A percentile compares a stretch with the other conserved stretches of the same genome.
phyloP scores from a whole-genome alignment of 1,284 basidiomycete species.

The Papiliotrema laurentii region DNA sequence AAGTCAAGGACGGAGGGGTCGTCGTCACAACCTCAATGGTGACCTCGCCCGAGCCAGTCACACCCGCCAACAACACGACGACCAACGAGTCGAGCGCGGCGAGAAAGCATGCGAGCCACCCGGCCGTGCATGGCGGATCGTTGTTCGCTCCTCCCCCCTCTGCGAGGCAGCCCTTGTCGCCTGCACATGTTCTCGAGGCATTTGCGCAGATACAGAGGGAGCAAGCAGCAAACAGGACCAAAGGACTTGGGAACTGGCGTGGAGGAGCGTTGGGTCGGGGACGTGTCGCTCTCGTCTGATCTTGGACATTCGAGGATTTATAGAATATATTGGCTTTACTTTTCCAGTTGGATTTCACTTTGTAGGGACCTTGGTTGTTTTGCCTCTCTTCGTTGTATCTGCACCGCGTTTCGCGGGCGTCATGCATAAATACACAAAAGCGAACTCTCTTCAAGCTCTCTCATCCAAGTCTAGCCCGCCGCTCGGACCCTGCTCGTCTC shows the following conservation, averaged over 20 bases:
- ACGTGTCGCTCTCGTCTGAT: slow-evolving; percentile 69
- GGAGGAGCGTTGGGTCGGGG: slow-evolving; percentile 77
- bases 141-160: slow-evolving; percentile 75
- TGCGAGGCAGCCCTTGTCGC: slow-evolving; percentile 67
- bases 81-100: not conserved
- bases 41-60: slow-evolving; percentile 10
- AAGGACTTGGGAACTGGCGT: slow-evolving; percentile 81
- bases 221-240: slow-evolving; percentile 69
- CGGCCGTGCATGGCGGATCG: slow-evolving; percentile 50
- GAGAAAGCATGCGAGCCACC: not conserved
- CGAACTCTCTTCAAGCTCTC: not conserved
- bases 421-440: slow-evolving; percentile 4
- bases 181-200: slow-evolving; percentile 83
- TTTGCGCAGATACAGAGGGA: slow-evolving; percentile 81
- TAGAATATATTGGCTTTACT: too few relatives aligned
- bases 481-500: not conserved
- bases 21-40: slow-evolving; percentile 19
- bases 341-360: too few relatives aligned
- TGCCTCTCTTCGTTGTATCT: too few relatives aligned
- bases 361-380: too few relatives aligned
- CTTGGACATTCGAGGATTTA: too few relatives aligned
- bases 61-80: not conserved
- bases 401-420: not conserved
- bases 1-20: slow-evolving; percentile 51
- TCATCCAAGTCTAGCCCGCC: not conserved